phyloP scores from a whole-genome alignment of 225 moss, liverwort and hornwort genomes.

The Physcomitrium patens region DNA sequence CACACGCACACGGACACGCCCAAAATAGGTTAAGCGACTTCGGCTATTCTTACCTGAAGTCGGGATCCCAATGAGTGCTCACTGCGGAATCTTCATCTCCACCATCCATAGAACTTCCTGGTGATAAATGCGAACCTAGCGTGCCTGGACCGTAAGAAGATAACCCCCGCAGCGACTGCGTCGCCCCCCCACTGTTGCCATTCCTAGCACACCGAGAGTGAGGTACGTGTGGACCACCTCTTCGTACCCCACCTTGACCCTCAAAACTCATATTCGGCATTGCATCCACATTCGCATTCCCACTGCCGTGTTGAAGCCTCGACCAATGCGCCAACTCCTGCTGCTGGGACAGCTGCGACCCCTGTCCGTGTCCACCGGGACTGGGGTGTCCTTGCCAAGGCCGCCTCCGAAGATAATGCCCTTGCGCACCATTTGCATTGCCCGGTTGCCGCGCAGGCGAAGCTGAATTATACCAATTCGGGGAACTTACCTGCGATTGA shows the following conservation, averaged over 20 bases:
- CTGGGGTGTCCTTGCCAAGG: constrained; percentile 50
- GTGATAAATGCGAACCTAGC: constrained; percentile 45
- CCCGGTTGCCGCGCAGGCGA: constrained; percentile 49
- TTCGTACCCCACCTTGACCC: constrained; percentile 42
- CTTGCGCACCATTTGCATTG: constrained; percentile 57
- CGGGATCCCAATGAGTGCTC: constrained; percentile 57
- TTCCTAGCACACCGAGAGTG: constrained; percentile 45
- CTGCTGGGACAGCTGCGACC: constrained; percentile 21
- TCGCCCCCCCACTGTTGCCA: constrained; percentile 34
- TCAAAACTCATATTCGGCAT: constrained; percentile 31
- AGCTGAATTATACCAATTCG: constrained; percentile 50
- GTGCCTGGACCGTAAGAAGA: constrained; percentile 50
- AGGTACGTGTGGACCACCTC: constrained; percentile 49
- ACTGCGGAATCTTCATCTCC: constrained; percentile 45
- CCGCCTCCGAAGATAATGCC: constrained; percentile 51
- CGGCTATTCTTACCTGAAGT: constrained; percentile 42
- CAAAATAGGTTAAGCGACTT: neutral
- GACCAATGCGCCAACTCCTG: constrained; percentile 57
- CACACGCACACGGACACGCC: no score
- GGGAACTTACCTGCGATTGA: constrained; percentile 44
- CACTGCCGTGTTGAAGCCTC: constrained; percentile 49
- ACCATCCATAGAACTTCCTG: constrained; percentile 49
- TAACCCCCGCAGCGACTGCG: constrained; percentile 35
- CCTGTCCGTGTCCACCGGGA: constrained; percentile 36
- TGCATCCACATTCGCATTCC: constrained; percentile 43